Percentiles rank a stretch among this genome's conserved stretches.
Conservation (phyloP, 139 green algal species). For the Mesotaenium endlicherianum region DNA sequence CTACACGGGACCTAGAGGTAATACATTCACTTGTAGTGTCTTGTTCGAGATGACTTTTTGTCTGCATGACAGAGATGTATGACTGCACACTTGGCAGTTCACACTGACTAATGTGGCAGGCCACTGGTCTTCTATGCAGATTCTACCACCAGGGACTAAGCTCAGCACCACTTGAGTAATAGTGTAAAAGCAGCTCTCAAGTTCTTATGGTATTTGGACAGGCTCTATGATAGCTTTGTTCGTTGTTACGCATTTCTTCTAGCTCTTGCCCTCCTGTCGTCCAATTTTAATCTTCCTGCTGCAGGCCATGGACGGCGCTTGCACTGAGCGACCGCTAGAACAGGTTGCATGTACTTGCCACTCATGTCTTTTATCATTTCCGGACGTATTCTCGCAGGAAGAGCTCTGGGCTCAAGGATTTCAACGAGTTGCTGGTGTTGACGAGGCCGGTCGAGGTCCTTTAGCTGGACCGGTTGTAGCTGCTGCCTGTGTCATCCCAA, state of each 20-base stretch:
- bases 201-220: not conserved
- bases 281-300: too few relatives aligned
- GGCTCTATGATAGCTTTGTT: not conserved
- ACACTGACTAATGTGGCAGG: too few relatives aligned
- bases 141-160: too few relatives aligned
- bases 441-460: conserved; percentile 86
- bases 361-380: not conserved
- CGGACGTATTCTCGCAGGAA: conserved; percentile 10
- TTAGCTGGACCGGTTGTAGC: conserved; percentile 88
- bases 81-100: not conserved
- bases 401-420: conserved; percentile 33
- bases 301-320: not conserved
- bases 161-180: not conserved
- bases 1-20: conserved; percentile 2
- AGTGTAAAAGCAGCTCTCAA: not conserved
- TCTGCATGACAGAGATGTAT: not conserved
- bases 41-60: not conserved
- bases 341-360: not conserved
- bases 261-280: too few relatives aligned
- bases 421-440: conserved; percentile 55
- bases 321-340: not conserved
- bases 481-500: conserved; percentile 52
- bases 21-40: not conserved
- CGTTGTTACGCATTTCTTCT: not conserved
- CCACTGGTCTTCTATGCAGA: too few relatives aligned